These are phyloP conservation scores for Amanita phalloides DNA, from an alignment of 768 basidiomycete genomes.

Conservation along the genomic window DNA sequence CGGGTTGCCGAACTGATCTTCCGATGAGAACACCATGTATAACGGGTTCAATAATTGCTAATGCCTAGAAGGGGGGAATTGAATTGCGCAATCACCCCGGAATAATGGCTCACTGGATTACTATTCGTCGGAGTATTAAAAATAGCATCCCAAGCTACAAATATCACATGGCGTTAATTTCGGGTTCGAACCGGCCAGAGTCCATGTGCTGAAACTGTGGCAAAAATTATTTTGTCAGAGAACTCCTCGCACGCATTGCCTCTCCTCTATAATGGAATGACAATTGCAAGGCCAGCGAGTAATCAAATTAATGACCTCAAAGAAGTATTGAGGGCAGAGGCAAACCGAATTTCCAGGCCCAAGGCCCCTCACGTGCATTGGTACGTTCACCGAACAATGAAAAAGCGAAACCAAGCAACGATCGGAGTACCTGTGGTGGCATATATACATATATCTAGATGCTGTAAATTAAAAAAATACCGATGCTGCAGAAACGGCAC, in stretches of 20 bases:
- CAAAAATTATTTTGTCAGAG: slow-evolving; percentile 12
- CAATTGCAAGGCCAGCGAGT: slow-evolving; percentile 45
- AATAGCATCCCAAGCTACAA: too few species aligned
- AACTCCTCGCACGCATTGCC: slow-evolving; percentile 22
- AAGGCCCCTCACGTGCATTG: slow-evolving; percentile 33
- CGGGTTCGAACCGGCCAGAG: too few species aligned
- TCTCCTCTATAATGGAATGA: slow-evolving; percentile 67
- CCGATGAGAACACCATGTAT: too few species aligned
- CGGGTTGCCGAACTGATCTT: too few species aligned
- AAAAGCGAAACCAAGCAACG: slow-evolving; percentile 35
- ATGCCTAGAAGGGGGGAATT: too few species aligned
- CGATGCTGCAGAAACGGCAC: slow-evolving; percentile 54
- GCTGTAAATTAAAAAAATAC: slow-evolving; percentile 18
- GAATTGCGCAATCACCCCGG: too few species aligned
- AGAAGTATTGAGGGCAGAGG: background rate
- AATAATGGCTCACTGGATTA: too few species aligned
- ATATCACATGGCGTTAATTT: too few species aligned
- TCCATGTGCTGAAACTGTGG: too few species aligned
- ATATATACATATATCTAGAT: background rate
- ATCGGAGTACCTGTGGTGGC: slow-evolving; percentile 30
- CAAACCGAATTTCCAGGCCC: slow-evolving; percentile 57
- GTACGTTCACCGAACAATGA: slow-evolving; percentile 43
- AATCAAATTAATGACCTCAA: slow-evolving; percentile 7
- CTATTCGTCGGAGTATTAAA: too few species aligned
- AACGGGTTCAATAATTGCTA: too few species aligned